Evolutionary conservation across 140 eudicot species (phyloP), one percentile per base, ranked within the genome.

Genomic region (Eryngium alpinum): DNA sequence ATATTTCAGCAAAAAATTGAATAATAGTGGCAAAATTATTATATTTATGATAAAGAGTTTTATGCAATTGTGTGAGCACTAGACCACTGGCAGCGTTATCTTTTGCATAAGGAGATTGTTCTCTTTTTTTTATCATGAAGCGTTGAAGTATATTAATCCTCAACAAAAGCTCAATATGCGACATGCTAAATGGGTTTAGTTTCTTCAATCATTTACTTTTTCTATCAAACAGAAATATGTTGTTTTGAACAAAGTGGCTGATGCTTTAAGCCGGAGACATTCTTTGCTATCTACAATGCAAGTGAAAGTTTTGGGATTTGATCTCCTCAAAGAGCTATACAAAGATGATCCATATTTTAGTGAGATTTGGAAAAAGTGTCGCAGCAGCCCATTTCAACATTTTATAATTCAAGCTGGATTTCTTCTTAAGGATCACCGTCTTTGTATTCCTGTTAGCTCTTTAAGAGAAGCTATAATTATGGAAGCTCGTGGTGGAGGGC

Each of bases 1-100:
- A 27, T 83, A 21, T 43, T 83, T 83, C 70, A 83, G 86, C 38
- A 78, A 83, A 56, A 82, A 73, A 43, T 57, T 83, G 27, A 52
- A 25, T 66, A 79, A 52, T 5, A 28, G 79, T 1, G 16, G 49
- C 1, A 27, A 18, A 78, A 71, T 5, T 83, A 83, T 18, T 27
- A 49, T 32, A 78, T 83, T 6, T 83, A 78, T 69, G 86, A 83
- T 57, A 78, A 78, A 65, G 74, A 79, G 29, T 83, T 83, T 60
- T 51, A 27, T 78, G 38, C 28, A 57, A 56, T 78, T 13, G 28
- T 78, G 50, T 2, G 72, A 59, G n/a, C 81, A 15, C 56, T n/a
- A n/a, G n/a, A n/a, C n/a, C n/a, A n/a, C n/a, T n/a, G n/a, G n/a
- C n/a, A n/a, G n/a, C n/a, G n/a, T n/a, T n/a, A n/a, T n/a, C n/a